phyloP scores from a whole-genome alignment of 2,329 filamentous ascomycete genomes.

The Pseudogymnoascus sp. region DNA sequence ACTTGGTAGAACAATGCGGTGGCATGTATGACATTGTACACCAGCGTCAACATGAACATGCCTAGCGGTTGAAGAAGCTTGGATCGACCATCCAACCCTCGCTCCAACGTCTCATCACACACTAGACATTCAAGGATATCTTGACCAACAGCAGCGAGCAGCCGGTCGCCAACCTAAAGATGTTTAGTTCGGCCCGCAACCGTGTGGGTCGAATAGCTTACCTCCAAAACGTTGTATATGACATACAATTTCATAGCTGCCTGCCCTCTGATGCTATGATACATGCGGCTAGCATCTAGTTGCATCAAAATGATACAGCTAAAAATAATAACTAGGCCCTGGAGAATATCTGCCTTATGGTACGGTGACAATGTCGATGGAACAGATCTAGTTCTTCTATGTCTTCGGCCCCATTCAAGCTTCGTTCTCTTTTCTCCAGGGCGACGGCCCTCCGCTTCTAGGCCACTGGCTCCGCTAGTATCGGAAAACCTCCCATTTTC shows the following conservation, averaged over 20 bases:
- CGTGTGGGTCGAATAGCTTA: constrained; percentile 25
- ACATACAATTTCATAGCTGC: constrained; percentile 97
- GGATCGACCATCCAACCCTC: constrained; percentile 78
- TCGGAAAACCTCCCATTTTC: neutral
- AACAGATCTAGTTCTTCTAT: constrained; percentile 71
- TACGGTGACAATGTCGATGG: constrained; percentile 79
- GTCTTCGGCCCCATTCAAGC: constrained; percentile 32
- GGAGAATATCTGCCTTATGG: constrained; percentile 91
- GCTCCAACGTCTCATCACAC: constrained; percentile 82
- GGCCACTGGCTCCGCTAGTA: constrained; percentile 1
- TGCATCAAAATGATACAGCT: constrained; percentile 81
- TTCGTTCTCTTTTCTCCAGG: constrained; percentile 20
- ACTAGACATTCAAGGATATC: constrained; percentile 95
- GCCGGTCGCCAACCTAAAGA: constrained; percentile 79
- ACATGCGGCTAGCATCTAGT: constrained; percentile 94
- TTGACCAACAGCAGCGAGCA: constrained; percentile 86
- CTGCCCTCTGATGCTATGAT: constrained; percentile 92
- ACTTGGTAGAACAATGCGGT: constrained; percentile 93
- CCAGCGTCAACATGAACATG: constrained; percentile 80
- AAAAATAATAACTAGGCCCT: constrained; percentile 77
- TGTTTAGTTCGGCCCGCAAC: constrained; percentile 41
- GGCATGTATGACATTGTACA: constrained; percentile 82
- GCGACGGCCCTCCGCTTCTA: constrained; percentile 17
- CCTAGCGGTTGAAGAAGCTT: constrained; percentile 83
- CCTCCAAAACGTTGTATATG: constrained; percentile 94